A percentile compares a stretch with the other conserved stretches of the same genome.
Conservation (phyloP, 805 yeast species). For the Scheffersomyces ergatensis region DNA sequence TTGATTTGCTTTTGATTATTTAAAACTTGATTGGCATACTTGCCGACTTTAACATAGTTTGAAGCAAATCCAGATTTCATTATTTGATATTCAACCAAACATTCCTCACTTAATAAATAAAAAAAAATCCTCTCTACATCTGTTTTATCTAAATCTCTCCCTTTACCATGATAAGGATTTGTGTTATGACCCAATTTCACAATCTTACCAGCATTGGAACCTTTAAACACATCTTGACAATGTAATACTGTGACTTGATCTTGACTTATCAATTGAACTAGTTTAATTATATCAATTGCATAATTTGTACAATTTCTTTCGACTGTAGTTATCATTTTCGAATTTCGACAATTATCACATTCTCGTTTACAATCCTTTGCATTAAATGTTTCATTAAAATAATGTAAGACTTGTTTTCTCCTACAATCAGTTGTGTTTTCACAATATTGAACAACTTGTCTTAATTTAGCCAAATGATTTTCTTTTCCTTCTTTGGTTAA, state of each 20-base stretch:
- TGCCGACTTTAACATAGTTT: slow-evolving; percentile 68
- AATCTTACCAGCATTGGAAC: slow-evolving; percentile 64
- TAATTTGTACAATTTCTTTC: slow-evolving; percentile 66
- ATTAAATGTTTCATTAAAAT: slow-evolving; percentile 82
- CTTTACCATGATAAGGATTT: slow-evolving; percentile 66
- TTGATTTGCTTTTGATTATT: slow-evolving; percentile 42
- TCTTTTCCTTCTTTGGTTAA: slow-evolving; percentile 63
- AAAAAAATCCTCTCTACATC: slow-evolving; percentile 83
- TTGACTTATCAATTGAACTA: slow-evolving; percentile 56
- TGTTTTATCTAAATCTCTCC: slow-evolving; percentile 59
- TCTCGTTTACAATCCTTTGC: slow-evolving; percentile 59
- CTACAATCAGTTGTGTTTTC: slow-evolving; percentile 90
- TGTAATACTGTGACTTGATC: slow-evolving; percentile 72
- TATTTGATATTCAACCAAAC: slow-evolving; percentile 68
- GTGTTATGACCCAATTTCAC: slow-evolving; percentile 59
- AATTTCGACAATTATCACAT: slow-evolving; percentile 80
- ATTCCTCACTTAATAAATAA: slow-evolving; percentile 63
- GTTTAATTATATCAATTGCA: slow-evolving; percentile 55
- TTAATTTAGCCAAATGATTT: slow-evolving; percentile 70
- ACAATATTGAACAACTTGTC: slow-evolving; percentile 87
- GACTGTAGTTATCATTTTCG: slow-evolving; percentile 34
- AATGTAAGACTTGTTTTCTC: slow-evolving; percentile 81
- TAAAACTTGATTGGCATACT: slow-evolving; percentile 49
- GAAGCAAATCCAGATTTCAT: slow-evolving; percentile 78
- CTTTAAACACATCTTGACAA: slow-evolving; percentile 80